Conservation (phyloP, 306 rosid genomes). For the Prunus mume region DNA sequence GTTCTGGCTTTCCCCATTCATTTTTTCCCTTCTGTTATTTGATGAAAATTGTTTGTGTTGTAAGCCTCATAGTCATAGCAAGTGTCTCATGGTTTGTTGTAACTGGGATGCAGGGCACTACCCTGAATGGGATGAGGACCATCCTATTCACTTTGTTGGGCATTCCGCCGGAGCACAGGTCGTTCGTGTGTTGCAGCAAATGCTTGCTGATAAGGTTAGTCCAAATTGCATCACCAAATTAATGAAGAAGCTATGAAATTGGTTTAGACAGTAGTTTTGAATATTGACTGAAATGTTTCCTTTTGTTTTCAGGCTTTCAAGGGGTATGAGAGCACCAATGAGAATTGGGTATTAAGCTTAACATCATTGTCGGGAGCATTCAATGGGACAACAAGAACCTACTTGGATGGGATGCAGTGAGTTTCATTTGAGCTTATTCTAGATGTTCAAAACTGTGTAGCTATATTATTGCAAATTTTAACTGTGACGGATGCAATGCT, state of each 20-base stretch:
- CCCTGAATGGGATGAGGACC: slow-evolving; percentile 98
- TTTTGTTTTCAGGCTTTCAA: slow-evolving; percentile 59
- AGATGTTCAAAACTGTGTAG: too few relatives aligned
- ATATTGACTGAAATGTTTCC: slow-evolving; percentile 18
- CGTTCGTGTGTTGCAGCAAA: slow-evolving; percentile 89
- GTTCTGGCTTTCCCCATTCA: slow-evolving; percentile 24
- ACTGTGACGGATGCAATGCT: neutral
- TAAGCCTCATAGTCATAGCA: neutral
- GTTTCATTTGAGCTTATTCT: slow-evolving; percentile 32
- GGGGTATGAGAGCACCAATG: slow-evolving; percentile 73
- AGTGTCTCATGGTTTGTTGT: neutral
- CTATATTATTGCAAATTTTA: neutral
- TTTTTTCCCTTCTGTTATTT: neutral
- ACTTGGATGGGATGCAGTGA: slow-evolving; percentile 95
- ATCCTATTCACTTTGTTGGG: slow-evolving; percentile 92
- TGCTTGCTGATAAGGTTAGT: slow-evolving; percentile 94
- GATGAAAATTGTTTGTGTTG: too few relatives aligned
- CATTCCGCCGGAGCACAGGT: slow-evolving; percentile 98
- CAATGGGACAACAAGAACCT: slow-evolving; percentile 96
- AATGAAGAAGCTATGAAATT: neutral
- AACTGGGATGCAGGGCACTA: slow-evolving; percentile 67
- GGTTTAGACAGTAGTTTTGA: neutral
- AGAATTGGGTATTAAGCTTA: slow-evolving; percentile 83
- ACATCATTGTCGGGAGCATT: slow-evolving; percentile 92
- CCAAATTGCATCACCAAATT: neutral